phyloP scores from a whole-genome alignment of 2,329 filamentous ascomycete species.

The Monilinia aucupariae region DNA sequence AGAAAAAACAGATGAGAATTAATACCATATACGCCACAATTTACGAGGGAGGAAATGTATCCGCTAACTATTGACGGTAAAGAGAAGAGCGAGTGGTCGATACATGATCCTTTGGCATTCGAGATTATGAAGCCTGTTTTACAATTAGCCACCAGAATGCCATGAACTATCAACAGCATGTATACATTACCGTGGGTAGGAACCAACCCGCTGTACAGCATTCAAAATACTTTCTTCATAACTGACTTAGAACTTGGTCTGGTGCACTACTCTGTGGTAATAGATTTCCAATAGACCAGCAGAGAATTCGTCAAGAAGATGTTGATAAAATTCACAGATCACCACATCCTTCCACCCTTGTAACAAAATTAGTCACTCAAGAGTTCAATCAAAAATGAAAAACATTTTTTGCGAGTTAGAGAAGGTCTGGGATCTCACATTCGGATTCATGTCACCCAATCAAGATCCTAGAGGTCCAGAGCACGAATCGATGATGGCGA shows the following conservation, averaged over 20 bases:
- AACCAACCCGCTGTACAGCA: neutral
- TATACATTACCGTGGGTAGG: slow-evolving; percentile 22
- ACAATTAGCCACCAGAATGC: slow-evolving; percentile 31
- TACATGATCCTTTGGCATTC: slow-evolving; percentile 24
- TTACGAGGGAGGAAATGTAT: slow-evolving; percentile 17
- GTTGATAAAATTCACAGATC: neutral
- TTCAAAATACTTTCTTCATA: rapidly evolving
- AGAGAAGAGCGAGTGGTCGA: slow-evolving; percentile 17
- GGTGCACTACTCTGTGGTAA: neutral
- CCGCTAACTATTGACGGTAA: slow-evolving; percentile 10
- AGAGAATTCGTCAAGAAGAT: neutral
- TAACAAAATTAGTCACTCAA: neutral
- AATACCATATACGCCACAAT: neutral
- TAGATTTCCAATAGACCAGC: neutral
- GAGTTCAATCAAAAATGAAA: neutral
- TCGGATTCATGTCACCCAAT: slow-evolving; percentile 17
- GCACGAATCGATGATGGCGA: neutral
- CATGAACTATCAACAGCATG: slow-evolving; percentile 22
- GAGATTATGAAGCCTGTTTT: slow-evolving; percentile 21
- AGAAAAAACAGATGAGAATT: slow-evolving; percentile 18
- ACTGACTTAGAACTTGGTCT: neutral
- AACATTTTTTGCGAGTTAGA: neutral
- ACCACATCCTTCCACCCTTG: neutral
- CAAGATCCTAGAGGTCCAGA: slow-evolving; percentile 16
- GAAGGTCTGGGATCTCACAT: slow-evolving; percentile 1